Evolutionary conservation across 176 grass and related monocot species (phyloP), one percentile per base, ranked within the genome.

Genomic region (Eragrostis curvula): DNA sequence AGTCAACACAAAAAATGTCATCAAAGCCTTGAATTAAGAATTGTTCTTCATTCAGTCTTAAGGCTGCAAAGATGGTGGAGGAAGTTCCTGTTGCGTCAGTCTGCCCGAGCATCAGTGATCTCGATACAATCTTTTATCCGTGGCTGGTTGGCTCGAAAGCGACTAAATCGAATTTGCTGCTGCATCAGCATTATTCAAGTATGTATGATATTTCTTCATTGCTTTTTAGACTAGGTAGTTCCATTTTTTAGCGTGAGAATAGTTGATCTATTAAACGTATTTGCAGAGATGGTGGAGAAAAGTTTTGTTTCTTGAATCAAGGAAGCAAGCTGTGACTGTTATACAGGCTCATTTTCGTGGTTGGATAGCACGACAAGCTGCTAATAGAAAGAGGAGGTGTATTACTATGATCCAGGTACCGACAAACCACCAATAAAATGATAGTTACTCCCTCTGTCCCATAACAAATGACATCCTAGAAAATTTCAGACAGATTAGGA

Each of bases 261-360:
- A 58, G 11, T 58, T 74, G 7, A 66, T 65, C 21, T 63, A 47
- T 70, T 71, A 43, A 56, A 50, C 56, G 69, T 50, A 86, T 88
- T 83, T 88, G 83, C 83, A 94, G 88, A 94, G 71, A 67, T 91
- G 92, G 88, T 94, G 92, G 88, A 85, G 71, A 81, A 80, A 86
- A 81, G 42, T 84, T 75, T 46, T 86, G 64, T 88, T 94, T 68
- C 44, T 55, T 81, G n/a, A 84, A 84, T 64, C 66, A 63, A 86
- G 75, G 59, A 94, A 76, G 79, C 76, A 71, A 58, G 77, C 86
- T 57, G 74, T 28, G 67, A 78, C 72, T 82, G 73, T 84, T 78
- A 81, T 91, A 63, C 88, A 94, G 70, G 81, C 83, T 42, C 75
- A 70, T 73, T 14, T 86, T 14, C 86, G 83, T 84, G 70, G 92